These are phyloP conservation scores for Nepenthes alata DNA, from an alignment of 179 eudicot species.

Conservation along the genomic window DNA sequence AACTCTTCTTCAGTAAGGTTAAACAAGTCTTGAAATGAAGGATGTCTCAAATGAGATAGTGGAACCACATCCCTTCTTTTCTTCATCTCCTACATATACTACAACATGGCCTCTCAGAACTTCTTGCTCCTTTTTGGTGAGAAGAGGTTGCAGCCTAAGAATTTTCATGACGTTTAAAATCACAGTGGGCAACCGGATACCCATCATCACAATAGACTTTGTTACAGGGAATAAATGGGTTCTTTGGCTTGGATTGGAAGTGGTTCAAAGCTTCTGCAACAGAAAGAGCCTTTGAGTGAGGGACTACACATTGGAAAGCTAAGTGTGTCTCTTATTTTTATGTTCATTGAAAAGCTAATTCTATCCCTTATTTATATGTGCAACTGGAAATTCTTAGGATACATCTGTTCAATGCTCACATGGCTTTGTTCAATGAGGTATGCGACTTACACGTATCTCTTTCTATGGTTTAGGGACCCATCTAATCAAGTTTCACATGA, in stretches of 20 bases:
- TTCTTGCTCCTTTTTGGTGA: slow-evolving; percentile 8
- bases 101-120: slow-evolving; percentile 34
- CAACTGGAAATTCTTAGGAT: slow-evolving; percentile 2
- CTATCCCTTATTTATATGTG: neutral
- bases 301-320: no score
- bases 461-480: no score
- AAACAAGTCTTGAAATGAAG: slow-evolving; percentile 4
- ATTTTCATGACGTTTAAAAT: neutral
- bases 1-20: slow-evolving; percentile 16
- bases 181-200: neutral
- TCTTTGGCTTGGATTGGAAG: neutral
- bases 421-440: slow-evolving; percentile 21
- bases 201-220: neutral
- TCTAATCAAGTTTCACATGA: no score
- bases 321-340: no score
- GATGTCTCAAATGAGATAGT: slow-evolving; percentile 4
- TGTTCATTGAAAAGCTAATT: slow-evolving; percentile 3
- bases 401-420: slow-evolving; percentile 18
- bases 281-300: no score
- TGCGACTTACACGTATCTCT: neutral
- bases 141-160: slow-evolving; percentile 13
- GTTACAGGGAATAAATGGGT: no score
- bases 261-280: neutral
- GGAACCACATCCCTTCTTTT: slow-evolving; percentile 29
- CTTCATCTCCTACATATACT: slow-evolving; percentile 28